Conservation (phyloP, 441 rosid genomes). For the Adansonia madagascariensis region DNA sequence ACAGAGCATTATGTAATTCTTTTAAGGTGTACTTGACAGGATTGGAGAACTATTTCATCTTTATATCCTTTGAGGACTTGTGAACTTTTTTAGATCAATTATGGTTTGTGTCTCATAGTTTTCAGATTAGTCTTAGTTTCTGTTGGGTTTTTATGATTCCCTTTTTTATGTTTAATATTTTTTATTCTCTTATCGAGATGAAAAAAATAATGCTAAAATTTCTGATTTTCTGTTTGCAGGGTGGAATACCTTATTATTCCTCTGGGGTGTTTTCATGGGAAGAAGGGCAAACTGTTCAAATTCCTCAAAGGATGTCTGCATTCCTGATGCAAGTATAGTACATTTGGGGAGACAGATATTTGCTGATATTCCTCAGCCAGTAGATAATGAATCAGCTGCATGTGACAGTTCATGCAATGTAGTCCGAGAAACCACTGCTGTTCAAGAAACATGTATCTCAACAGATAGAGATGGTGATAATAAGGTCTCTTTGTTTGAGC, state of each 20-base stretch:
- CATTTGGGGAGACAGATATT: conserved; percentile 35
- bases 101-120: neutral
- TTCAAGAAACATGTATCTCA: conserved; percentile 31
- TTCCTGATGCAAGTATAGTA: conserved; percentile 43
- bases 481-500: conserved; percentile 38
- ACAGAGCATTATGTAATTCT: neutral
- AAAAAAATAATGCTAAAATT: neutral
- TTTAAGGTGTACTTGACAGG: neutral
- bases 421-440: conserved; percentile 27
- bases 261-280: conserved; percentile 95
- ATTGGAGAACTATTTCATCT: neutral
- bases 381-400: conserved; percentile 43
- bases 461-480: conserved; percentile 36
- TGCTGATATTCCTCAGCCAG: conserved; percentile 33
- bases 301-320: conserved; percentile 39
- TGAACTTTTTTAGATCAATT: neutral
- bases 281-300: conserved; percentile 49
- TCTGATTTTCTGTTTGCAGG: conserved; percentile 58
- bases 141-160: neutral
- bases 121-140: neutral
- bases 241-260: conserved; percentile 87
- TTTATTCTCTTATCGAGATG: neutral
- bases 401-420: conserved; percentile 34
- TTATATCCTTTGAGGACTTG: neutral
- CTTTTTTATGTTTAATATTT: neutral